phyloP scores from a whole-genome alignment of 192 early-diverging fungal species.

The Coemansia sp. region DNA sequence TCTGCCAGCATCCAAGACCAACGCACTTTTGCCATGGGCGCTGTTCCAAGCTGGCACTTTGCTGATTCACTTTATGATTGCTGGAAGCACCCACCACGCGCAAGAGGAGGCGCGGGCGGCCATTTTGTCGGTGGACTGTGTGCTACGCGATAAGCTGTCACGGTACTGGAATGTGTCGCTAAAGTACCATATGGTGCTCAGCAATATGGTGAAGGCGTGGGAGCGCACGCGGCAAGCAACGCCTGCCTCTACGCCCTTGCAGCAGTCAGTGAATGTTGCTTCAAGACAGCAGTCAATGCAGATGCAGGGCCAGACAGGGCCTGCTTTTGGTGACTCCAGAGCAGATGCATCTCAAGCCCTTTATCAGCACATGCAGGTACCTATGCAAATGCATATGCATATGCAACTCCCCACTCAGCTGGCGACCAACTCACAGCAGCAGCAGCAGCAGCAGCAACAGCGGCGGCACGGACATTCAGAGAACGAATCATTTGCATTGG shows the following conservation, averaged over 20 bases:
- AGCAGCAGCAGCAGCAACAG: neutral
- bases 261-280: neutral
- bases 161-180: conserved; percentile 51
- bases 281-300: conserved; percentile 1
- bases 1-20: conserved; percentile 46
- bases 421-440: neutral
- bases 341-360: conserved; percentile 27
- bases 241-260: conserved; percentile 25
- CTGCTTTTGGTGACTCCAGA: conserved; percentile 15
- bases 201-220: conserved; percentile 55
- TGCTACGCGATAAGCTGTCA: conserved; percentile 44
- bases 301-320: conserved; percentile 9
- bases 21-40: conserved; percentile 51
- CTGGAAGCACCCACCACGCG: conserved; percentile 45
- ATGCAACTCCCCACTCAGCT: conserved; percentile 27
- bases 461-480: neutral
- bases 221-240: conserved; percentile 46
- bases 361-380: conserved; percentile 18
- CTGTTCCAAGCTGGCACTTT: conserved; percentile 55
- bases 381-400: conserved; percentile 49
- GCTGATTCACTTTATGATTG: conserved; percentile 54
- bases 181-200: conserved; percentile 51
- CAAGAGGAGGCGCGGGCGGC: conserved; percentile 52
- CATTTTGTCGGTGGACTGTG: conserved; percentile 43
- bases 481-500: conserved; percentile 15